Conservation (phyloP, 2,329 filamentous ascomycete genomes). For the Colletotrichum spinosum region DNA sequence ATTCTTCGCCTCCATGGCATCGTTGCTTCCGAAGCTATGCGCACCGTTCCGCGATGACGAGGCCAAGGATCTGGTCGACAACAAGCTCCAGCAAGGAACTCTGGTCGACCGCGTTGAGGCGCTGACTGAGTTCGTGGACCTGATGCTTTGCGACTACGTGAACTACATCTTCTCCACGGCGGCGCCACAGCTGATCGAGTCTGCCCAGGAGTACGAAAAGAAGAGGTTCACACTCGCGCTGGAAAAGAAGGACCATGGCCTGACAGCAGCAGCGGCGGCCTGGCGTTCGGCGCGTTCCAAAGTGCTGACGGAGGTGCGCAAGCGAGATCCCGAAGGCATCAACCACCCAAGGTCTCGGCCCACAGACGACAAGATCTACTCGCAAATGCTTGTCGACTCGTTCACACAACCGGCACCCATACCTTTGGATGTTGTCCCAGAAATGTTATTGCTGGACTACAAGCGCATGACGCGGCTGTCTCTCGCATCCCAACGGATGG, state of each 20-base stretch:
- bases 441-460: slow-evolving; percentile 78
- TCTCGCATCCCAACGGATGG: slow-evolving; percentile 64
- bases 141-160: slow-evolving; percentile 83
- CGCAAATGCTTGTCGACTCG: slow-evolving; percentile 79
- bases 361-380: slow-evolving; percentile 77
- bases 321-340: slow-evolving; percentile 76
- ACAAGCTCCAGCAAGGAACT: slow-evolving; percentile 68
- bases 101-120: slow-evolving; percentile 83
- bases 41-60: slow-evolving; percentile 84
- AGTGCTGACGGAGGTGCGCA: slow-evolving; percentile 72
- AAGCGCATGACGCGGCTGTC: slow-evolving; percentile 66
- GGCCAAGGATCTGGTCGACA: slow-evolving; percentile 75
- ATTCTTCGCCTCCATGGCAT: slow-evolving; percentile 82
- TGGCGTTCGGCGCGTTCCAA: slow-evolving; percentile 75
- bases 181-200: slow-evolving; percentile 77
- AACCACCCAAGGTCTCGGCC: slow-evolving; percentile 72
- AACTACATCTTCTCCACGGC: slow-evolving; percentile 82
- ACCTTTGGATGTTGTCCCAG: slow-evolving; percentile 69
- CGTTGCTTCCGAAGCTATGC: slow-evolving; percentile 81
- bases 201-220: slow-evolving; percentile 79
- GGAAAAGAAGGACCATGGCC: slow-evolving; percentile 62
- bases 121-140: slow-evolving; percentile 79
- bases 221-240: slow-evolving; percentile 76
- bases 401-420: slow-evolving; percentile 75
- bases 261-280: slow-evolving; percentile 71